Conservation (phyloP, 164 flowering plant species). For the Santalum album region DNA sequence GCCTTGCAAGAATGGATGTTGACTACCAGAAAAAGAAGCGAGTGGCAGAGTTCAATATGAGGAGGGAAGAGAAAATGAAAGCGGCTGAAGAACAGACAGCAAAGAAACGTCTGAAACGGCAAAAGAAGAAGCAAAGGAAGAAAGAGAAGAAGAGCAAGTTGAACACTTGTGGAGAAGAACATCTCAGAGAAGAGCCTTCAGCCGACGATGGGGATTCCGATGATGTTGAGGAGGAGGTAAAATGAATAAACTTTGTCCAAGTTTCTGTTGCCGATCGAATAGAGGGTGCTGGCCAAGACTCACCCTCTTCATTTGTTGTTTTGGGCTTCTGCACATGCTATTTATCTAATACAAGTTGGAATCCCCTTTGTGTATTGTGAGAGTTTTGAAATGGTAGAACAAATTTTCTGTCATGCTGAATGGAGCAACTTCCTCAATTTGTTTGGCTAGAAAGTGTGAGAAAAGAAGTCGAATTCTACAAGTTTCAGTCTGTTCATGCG, state of each 20-base stretch:
- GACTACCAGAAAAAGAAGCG: slow-evolving; percentile 80
- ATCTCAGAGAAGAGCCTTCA: slow-evolving; percentile 37
- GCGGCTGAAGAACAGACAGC: slow-evolving; percentile 85
- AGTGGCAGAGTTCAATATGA: slow-evolving; percentile 51
- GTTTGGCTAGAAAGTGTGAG: too few relatives aligned
- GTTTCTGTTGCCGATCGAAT: not conserved
- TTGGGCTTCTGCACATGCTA: too few relatives aligned
- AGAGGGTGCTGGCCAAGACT: not conserved
- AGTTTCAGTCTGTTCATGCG: too few relatives aligned
- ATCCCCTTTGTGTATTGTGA: too few relatives aligned
- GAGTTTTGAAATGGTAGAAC: too few relatives aligned
- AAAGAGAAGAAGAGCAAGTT: slow-evolving; percentile 45
- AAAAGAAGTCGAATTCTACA: too few relatives aligned
- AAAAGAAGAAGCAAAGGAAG: slow-evolving; percentile 75
- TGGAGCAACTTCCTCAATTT: too few relatives aligned
- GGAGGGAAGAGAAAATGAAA: slow-evolving; percentile 79
- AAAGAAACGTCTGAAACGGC: slow-evolving; percentile 87
- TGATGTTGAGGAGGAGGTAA: slow-evolving; percentile 21
- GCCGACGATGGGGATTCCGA: slow-evolving; percentile 45
- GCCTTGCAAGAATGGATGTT: slow-evolving; percentile 82
- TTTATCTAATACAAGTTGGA: too few relatives aligned
- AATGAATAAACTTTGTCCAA: not conserved
- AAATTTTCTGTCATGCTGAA: too few relatives aligned
- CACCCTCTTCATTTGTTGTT: too few relatives aligned
- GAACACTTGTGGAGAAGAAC: slow-evolving; percentile 30